Evolutionary conservation across 352 stramenopile genomes (phyloP), one percentile per base, ranked within the genome.

Genomic region (Pythium pectinolyticum): DNA sequence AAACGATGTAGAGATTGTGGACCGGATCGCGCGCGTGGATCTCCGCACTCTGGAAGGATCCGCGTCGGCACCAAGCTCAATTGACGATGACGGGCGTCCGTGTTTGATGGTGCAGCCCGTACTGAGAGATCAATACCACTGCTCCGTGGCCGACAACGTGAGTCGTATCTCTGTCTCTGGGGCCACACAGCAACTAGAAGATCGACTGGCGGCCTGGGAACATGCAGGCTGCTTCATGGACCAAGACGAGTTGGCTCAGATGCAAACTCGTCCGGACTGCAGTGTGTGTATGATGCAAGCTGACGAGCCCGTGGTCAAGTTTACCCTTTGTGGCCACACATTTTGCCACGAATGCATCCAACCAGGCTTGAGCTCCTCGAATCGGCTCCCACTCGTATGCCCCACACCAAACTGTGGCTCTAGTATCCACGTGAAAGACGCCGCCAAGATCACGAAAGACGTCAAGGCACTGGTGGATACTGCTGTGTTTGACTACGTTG

Each of bases 321-420:
- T 70, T 7, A 55, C 49, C 2, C 31, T 62, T 39, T 70, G 63
- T 31, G 31, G 49, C 22, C 62, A 69, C 31, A 48, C 56, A 10
- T 69, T 58, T 32, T 69, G 62, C 40, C 40, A 55, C 40, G 54
- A 65, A 20, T 69, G 62, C 25, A 65, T 69, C 25, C 47, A 51
- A 48, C 62, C 49, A 3, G 50, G 50, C 5, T 17, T 69, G 31
- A 51, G 46, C 17, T n/a, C 34, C 22, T 54, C 57, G 4, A 59
- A 22, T 9, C 31, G 46, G 10, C 55, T 66, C 5, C 63, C 63
- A 0, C 49, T 70, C 1, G 20, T 57, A 20, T 70, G 63, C 30
- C 63, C 63, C 0, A 47, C 28, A 12, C 11, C 20, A 7, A 32
- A 48, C 20, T 70, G 63, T 20, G 35, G 30, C 7, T 20, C 28